Conservation (phyloP, 2,329 filamentous ascomycete genomes). For the Clarireedia paspali region DNA sequence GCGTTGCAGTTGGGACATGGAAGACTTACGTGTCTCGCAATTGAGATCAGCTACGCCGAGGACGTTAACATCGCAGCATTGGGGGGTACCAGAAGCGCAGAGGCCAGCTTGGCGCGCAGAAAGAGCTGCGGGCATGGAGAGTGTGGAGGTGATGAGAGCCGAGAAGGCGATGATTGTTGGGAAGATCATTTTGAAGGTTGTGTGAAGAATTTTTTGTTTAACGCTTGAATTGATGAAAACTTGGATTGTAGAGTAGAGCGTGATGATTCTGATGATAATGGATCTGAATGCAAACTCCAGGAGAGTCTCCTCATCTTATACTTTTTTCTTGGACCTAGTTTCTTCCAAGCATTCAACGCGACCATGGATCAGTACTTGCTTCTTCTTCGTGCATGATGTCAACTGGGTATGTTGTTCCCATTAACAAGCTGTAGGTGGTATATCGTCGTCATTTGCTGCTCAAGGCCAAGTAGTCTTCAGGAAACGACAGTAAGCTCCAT, state of each 20-base stretch:
- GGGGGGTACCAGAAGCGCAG: slow-evolving; percentile 28
- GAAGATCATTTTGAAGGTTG: slow-evolving; percentile 15
- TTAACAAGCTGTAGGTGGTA: not conserved
- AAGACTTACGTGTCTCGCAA: slow-evolving; percentile 44
- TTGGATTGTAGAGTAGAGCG: not conserved
- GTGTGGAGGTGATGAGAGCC: slow-evolving; percentile 23
- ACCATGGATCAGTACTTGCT: not conserved
- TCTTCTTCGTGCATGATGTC: not conserved
- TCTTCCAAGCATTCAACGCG: not conserved
- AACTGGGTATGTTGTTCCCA: not conserved
- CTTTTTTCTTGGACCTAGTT: not conserved
- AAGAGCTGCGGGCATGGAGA: slow-evolving; percentile 22
- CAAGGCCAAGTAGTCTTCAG: not conserved
- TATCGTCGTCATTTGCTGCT: not conserved
- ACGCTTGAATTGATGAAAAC: not conserved
- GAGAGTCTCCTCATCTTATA: not conserved
- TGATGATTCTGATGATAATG: not conserved
- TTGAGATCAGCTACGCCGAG: slow-evolving; percentile 49
- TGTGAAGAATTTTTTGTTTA: not conserved
- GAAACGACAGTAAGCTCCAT: not conserved
- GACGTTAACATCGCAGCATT: slow-evolving; percentile 57
- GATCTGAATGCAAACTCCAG: not conserved
- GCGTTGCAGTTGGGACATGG: no score
- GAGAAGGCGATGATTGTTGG: slow-evolving; percentile 7
- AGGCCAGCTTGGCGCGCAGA: not conserved